Base-by-base conservation (phyloP, 2,329 filamentous ascomycete genomes). In the Cladophialophora immunda region DNA sequence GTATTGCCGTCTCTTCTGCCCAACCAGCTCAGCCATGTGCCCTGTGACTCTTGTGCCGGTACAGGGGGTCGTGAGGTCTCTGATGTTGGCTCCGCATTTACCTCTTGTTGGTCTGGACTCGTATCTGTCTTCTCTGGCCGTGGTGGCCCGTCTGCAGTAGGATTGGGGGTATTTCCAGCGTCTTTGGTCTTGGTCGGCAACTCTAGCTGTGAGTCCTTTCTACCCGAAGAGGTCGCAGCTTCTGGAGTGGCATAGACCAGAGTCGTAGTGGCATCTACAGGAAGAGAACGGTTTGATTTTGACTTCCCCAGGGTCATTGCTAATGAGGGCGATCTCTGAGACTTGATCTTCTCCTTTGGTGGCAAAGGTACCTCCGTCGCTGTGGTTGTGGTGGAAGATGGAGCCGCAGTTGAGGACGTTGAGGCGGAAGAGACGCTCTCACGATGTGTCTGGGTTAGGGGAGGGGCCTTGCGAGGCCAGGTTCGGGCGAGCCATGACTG, bases 361-460 rank as follows among this genome's bases (percentile, higher is more conserved):
- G 68, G 67, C 25, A 78, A 76, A 36, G 75, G 74, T 22, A 75
- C 66, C 68, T 79, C 77, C 50, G 78, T 77, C 58, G 77, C 74
- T 64, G 75, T 72, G 67, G 76, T 77, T 67, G 77, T 77, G 50
- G 79, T 77, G 58, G 13, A n/a, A n/a, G 19, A 29, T 38, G 32
- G 58, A 9, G 29, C 22, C 15, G 29, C n/a, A 32, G 2, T 11
- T 11, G 58, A 25, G 45, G 45, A 27, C 19, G 45, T 61, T 11
- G 58, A 36, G 11, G 58, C 45, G 22, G 79, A 81, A 45, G 80
- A 81, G 58, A 83, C 83, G 73, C 80, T 83, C 74, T 84, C 82
- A 73, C 79, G 78, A 68, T 81, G 81, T 75, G 83, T 78, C 76
- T 84, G 80, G 66, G 82, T 82, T 72, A 83, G 76, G 58, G 82